phyloP scores from a whole-genome alignment of 2,329 filamentous ascomycete genomes.

The Trichothecium sympodiale region DNA sequence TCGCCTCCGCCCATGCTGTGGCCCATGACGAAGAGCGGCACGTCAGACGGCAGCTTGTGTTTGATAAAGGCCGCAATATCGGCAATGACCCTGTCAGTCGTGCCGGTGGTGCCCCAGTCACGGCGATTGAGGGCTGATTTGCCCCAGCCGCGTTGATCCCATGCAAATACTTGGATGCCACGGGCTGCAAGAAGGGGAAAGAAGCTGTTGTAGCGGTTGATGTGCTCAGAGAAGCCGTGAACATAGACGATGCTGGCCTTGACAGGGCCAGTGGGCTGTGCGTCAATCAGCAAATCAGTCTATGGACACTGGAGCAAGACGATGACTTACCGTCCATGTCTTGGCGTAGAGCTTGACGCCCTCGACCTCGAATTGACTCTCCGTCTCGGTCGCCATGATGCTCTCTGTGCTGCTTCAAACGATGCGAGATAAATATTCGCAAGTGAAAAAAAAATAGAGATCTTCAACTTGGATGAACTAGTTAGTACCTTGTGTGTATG shows the following conservation, averaged over 20 bases:
- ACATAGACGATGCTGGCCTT: constrained; percentile 70
- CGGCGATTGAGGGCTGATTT: constrained; percentile 50
- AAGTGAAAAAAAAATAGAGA: no score
- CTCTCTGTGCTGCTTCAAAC: no score
- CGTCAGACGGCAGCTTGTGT: constrained; percentile 39
- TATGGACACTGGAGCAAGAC: not conserved
- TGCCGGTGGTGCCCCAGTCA: constrained; percentile 62
- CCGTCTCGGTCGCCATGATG: constrained; percentile 28
- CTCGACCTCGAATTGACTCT: constrained; percentile 35
- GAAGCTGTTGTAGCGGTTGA: constrained; percentile 64
- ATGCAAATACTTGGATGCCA: constrained; percentile 65
- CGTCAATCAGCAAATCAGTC: not conserved
- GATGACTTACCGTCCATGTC: constrained; percentile 42
- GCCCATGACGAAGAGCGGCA: constrained; percentile 72
- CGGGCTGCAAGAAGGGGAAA: constrained; percentile 58
- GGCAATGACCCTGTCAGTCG: constrained; percentile 59
- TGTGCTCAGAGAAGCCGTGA: constrained; percentile 84
- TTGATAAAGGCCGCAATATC: constrained; percentile 71
- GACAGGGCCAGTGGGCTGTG: constrained; percentile 41
- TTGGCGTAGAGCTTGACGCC: constrained; percentile 41
- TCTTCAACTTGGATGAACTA: no score
- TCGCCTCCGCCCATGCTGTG: constrained; percentile 88
- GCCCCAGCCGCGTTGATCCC: constrained; percentile 89
- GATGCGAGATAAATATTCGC: no score
- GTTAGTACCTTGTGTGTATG: no score